Evolutionary conservation across 345 rosid species (phyloP).

Genomic region (Hibiscus mutabilis): DNA sequence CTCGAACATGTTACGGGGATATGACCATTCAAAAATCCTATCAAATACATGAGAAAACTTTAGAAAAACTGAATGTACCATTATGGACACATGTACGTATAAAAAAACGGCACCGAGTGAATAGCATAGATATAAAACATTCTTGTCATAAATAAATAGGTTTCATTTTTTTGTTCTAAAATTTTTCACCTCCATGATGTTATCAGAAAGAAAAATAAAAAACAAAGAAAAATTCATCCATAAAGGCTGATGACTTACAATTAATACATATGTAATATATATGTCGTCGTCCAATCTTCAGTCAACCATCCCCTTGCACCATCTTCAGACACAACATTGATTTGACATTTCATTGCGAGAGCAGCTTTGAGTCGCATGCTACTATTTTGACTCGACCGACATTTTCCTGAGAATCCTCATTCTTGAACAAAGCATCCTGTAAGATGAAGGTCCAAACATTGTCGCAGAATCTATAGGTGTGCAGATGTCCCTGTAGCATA

Average conservation of each 20-base stretch:
- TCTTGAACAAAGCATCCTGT: constrained; percentile 63
- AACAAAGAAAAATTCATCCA: constrained; percentile 12
- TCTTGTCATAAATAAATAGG: not conserved
- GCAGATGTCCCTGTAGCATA: constrained; percentile 77
- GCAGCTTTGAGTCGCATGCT: constrained; percentile 97
- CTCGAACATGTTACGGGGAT: not conserved
- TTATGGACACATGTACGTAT: not conserved
- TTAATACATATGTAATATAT: not conserved
- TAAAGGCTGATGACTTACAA: constrained; percentile 23
- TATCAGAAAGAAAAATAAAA: constrained; percentile 11
- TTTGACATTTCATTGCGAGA: constrained; percentile 46
- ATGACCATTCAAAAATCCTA: not conserved
- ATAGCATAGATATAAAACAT: not conserved
- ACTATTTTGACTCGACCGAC: constrained; percentile 90
- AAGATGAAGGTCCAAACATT: constrained; percentile 99
- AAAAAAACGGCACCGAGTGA: not conserved
- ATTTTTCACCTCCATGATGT: not conserved
- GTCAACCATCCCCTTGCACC: constrained; percentile 14
- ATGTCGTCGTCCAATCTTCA: constrained; percentile 11
- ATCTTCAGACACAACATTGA: constrained; percentile 8
- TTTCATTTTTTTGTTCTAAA: constrained; percentile 6
- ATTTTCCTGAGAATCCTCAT: constrained; percentile 52
- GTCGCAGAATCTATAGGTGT: constrained; percentile 99
- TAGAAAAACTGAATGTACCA: not conserved
- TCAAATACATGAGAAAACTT: not conserved